A percentile compares a stretch with the other conserved stretches of the same genome.
These are phyloP conservation scores for Dillenia turbinata DNA, from an alignment of 164 flowering plant genomes.

Conservation along the genomic window DNA sequence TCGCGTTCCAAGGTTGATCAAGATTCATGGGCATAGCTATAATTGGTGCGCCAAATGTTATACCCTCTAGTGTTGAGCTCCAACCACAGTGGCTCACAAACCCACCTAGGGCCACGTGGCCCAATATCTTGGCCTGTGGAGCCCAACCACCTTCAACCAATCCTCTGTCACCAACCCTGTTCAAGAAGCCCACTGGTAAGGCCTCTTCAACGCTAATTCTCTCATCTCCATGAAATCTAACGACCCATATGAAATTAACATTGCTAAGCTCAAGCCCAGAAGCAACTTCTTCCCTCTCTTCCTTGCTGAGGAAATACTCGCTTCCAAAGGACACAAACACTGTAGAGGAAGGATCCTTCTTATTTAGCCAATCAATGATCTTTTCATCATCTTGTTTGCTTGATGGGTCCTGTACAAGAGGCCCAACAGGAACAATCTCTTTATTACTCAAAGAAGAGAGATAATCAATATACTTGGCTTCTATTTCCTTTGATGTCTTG, in stretches of 20 bases:
- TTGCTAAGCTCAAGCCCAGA: constrained; percentile 28
- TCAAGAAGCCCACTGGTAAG: constrained; percentile 25
- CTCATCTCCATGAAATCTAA: constrained; percentile 22
- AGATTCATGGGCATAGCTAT: constrained; percentile 42
- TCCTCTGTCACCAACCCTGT: constrained; percentile 23
- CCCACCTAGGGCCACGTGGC: constrained; percentile 26
- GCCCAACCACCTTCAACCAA: constrained; percentile 35
- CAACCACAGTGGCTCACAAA: constrained; percentile 38
- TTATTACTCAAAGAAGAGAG: constrained; percentile 9
- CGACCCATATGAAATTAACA: constrained; percentile 31
- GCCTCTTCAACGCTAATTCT: constrained; percentile 10
- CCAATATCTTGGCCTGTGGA: constrained; percentile 20
- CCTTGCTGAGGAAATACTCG: constrained; percentile 30
- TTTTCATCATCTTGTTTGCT: not conserved
- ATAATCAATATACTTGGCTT: constrained; percentile 27
- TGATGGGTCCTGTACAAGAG: constrained; percentile 20
- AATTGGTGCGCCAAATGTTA: constrained; percentile 31
- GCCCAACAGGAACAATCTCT: constrained; percentile 28
- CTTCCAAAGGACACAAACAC: constrained; percentile 41
- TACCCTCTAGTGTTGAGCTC: constrained; percentile 31
- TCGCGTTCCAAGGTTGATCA: constrained; percentile 43
- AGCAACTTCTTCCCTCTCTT: constrained; percentile 30
- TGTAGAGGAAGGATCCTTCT: constrained; percentile 13
- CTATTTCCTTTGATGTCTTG: constrained; percentile 27
- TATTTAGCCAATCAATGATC: constrained; percentile 26